Base-by-base conservation (phyloP, 257 asterid genomes). In the Scutellaria minor region DNA sequence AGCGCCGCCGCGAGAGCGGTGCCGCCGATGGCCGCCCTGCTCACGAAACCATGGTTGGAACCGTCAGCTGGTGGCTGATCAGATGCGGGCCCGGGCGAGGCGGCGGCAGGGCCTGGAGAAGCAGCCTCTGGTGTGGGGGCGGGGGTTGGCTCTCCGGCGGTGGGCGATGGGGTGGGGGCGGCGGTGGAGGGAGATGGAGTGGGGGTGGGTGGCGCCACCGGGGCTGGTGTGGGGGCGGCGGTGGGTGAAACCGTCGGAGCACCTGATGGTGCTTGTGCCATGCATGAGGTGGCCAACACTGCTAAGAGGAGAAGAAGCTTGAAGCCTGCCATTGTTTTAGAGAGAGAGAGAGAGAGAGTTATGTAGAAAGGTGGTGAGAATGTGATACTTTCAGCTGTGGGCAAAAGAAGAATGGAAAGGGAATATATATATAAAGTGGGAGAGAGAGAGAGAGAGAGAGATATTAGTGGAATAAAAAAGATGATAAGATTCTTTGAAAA, bases 191-290 rank as follows among this genome's bases (percentile, higher is more conserved):
- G 74, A 0, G 81, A 1, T 0, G 83, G 81, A 0, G 85, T 54
- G 35, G 78, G 15, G 2, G 81, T 61, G 9, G 92, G 89, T 2
- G 91, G 88, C 0, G 92, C 60, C 7, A 68, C 52, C 46, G 80
- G 88, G 1, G 80, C 77, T 4, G 84, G 83, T 0, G 84, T 66
- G 0, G 92, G 92, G 7, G 81, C n/a, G 64, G 91, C 89, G 64
- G 90, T 18, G 53, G 91, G 91, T 20, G 95, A 84, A 35, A 88
- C 86, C 5, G 64, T 73, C 0, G 94, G 94, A 31, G 94, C 76
- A 0, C 88, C 82, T 0, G 79, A 42, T 1, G 94, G 94, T 20
- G 92, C 68, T 73, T 90, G 96, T 0, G 95, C 95, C 75, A 78
- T 71, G 75, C 89, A 88, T n/a, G 93, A 74, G 66, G 87, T 70